phyloP scores from a whole-genome alignment of 164 flowering plant species.

The Nymphaea thermarum region DNA sequence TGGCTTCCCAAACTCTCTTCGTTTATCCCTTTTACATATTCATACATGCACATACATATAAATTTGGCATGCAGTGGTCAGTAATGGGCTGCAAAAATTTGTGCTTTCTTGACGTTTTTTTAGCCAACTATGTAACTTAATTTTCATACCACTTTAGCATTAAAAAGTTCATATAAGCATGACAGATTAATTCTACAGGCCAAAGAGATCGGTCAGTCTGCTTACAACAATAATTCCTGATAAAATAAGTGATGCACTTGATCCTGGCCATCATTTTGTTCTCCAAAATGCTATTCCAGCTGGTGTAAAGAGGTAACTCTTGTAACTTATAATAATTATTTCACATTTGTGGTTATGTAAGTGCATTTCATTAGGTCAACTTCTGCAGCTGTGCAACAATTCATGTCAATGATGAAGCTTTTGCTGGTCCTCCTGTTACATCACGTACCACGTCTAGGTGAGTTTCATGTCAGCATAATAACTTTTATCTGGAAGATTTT shows the following conservation, averaged over 20 bases:
- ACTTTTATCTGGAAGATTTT: neutral
- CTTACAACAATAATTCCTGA: slow-evolving; percentile 69
- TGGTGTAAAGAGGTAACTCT: slow-evolving; percentile 56
- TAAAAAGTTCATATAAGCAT: no score
- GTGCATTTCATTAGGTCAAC: neutral
- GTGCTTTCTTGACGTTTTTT: no score
- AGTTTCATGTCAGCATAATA: slow-evolving; percentile 1
- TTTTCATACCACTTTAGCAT: no score
- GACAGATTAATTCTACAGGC: slow-evolving; percentile 15
- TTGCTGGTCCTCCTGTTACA: slow-evolving; percentile 22
- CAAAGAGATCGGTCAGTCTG: slow-evolving; percentile 46
- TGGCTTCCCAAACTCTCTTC: no score
- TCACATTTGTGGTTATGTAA: neutral
- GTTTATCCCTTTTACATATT: no score
- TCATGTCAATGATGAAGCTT: slow-evolving; percentile 39
- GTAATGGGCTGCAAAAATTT: no score
- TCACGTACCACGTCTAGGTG: slow-evolving; percentile 33
- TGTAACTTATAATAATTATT: no score
- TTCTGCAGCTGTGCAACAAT: slow-evolving; percentile 55
- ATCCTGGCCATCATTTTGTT: slow-evolving; percentile 65
- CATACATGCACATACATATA: no score
- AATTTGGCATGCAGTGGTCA: no score
- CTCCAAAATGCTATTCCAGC: slow-evolving; percentile 74
- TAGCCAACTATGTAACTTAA: no score
- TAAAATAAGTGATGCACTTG: slow-evolving; percentile 56